Base-by-base conservation (phyloP, 305 asterid species). In the Solanum hybrid region DNA sequence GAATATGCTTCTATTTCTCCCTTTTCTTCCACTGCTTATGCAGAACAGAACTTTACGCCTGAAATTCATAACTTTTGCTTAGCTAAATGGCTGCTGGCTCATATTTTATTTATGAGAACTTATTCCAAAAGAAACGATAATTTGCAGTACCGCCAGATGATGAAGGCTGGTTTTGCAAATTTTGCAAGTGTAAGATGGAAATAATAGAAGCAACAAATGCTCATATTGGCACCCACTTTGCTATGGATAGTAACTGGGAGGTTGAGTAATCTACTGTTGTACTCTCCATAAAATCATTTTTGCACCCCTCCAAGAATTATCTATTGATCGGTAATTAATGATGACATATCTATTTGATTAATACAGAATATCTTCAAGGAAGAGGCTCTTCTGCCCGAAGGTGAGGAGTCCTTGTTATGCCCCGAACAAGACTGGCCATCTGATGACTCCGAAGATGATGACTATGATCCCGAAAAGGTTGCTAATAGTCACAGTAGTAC, bases 81-180 rank as follows among this genome's bases (percentile, higher is more conserved):
- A 80, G 71, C 9, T 81, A 37, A 37, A 79, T 79, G 86, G 3
- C 86, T 79, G 64, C n/a, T 6, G 34, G 31, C 84, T 84, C 80
- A 46, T 86, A 26, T 46, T 4, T 66, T 88, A 32, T 85, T 89
- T 73, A 84, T 80, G 84, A 86, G 66, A 90, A 88, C 86, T 93
- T 60, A 90, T 82, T 87, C 87, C 92, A 89, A 89, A 88, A 76
- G 80, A 91, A 86, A 79, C 60, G 87, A 88, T 92, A 89, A 51
- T 86, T 92, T 85, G 89, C 97, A 95, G 98, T 97, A 94, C 99
- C 99, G 89, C 98, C 98, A 56, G 98, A 91, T 80, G 99, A 95
- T 88, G 98, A 97, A 94, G 96, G 99, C 91, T 97, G 99, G 99
- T 94, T 96, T 91, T 97, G 99, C 95, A 95, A 94, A 94, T 95